phyloP scores from a whole-genome alignment of 2,329 filamentous ascomycete species.

The Lasiodiplodia sp. region DNA sequence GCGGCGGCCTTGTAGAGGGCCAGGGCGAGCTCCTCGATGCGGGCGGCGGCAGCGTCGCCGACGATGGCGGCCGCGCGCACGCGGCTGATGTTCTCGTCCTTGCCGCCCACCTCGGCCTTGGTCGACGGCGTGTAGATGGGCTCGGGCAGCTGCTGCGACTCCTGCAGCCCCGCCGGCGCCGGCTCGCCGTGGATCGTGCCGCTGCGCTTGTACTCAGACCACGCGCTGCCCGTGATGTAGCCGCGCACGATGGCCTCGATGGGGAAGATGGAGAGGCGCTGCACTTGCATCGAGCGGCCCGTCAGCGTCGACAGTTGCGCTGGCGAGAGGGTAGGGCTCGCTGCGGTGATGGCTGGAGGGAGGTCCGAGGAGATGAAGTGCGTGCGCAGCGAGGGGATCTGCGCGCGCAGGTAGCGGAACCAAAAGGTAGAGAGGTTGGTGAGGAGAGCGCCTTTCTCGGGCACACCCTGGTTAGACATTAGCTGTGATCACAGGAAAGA shows the following conservation, averaged over 20 bases:
- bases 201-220: constrained; percentile 75
- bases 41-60: constrained; percentile 68
- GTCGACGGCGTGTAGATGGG: constrained; percentile 84
- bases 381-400: constrained; percentile 66
- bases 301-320: constrained; percentile 56
- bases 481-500: constrained; percentile 3
- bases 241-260: constrained; percentile 88
- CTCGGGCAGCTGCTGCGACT: constrained; percentile 72
- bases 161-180: constrained; percentile 71
- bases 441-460: constrained; percentile 71
- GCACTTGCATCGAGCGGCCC: constrained; percentile 76
- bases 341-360: constrained; percentile 56
- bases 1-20: constrained; percentile 69
- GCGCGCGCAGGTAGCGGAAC: constrained; percentile 67
- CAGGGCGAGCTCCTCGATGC: constrained; percentile 71
- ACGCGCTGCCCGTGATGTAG: constrained; percentile 86
- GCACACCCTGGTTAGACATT: constrained; percentile 60
- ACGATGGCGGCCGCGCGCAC: constrained; percentile 65
- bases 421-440: constrained; percentile 73
- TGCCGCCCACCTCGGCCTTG: constrained; percentile 79
- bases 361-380: constrained; percentile 69
- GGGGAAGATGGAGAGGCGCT: constrained; percentile 75
- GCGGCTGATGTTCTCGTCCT: constrained; percentile 80
- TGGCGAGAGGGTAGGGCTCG: constrained; percentile 29
- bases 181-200: constrained; percentile 83